Evolutionary conservation across 106 monocot species (phyloP).

Genomic region (Dendrobium chrysotoxum): DNA sequence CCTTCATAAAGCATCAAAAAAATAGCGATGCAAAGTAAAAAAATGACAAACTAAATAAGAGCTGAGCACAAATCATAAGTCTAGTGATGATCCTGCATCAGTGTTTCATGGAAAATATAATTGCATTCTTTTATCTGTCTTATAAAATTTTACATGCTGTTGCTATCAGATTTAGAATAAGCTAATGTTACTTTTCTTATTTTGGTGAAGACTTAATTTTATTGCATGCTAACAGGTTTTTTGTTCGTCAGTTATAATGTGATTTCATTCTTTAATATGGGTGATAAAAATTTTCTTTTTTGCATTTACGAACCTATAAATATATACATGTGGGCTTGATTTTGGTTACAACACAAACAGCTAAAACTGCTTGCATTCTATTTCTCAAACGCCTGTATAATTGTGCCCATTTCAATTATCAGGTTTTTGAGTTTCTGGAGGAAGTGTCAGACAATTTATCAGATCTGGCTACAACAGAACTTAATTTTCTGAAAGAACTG

Average conservation of each 20-base stretch:
- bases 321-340: not conserved
- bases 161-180: not conserved
- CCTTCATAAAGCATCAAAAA: not conserved
- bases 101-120: not conserved
- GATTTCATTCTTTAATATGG: not conserved
- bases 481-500: slow-evolving; percentile 70
- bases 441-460: slow-evolving; percentile 57
- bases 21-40: not conserved
- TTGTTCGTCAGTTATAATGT: not conserved
- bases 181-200: not conserved
- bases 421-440: slow-evolving; percentile 94
- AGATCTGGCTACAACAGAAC: slow-evolving; percentile 65
- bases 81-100: not conserved
- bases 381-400: not conserved
- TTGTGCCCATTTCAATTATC: not conserved
- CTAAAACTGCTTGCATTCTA: not conserved
- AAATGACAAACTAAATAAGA: too few relatives aligned
- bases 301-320: not conserved
- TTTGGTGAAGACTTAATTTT: not conserved
- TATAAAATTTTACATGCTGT: not conserved
- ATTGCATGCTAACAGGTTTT: not conserved
- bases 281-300: not conserved
- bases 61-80: not conserved
- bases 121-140: not conserved
- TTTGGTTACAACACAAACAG: not conserved